Conservation (phyloP, 73 alveolate genomes). For the Breviolum minutum region DNA sequence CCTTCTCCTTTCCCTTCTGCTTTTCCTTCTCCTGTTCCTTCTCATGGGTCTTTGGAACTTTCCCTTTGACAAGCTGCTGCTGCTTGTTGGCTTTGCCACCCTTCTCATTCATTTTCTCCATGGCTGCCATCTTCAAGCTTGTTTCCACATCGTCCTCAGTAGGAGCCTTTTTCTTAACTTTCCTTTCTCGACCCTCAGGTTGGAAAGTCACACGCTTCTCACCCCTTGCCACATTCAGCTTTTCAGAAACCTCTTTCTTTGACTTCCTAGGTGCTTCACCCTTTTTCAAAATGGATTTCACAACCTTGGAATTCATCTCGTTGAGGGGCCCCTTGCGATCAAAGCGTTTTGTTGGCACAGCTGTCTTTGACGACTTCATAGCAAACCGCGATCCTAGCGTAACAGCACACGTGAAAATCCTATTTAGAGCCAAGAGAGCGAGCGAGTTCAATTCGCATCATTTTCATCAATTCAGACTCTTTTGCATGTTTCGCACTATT, state of each 20-base stretch:
- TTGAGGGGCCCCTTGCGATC: background rate
- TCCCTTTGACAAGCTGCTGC: too few relatives aligned
- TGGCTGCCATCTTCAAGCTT: background rate
- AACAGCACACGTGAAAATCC: background rate
- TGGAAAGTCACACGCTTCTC: background rate
- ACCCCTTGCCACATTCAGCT: background rate
- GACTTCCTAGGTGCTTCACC: background rate
- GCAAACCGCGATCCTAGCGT: background rate
- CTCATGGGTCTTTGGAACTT: background rate
- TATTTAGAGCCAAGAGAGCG: background rate
- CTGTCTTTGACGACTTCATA: background rate
- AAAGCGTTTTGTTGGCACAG: background rate
- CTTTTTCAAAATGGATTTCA: background rate
- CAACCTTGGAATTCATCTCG: background rate
- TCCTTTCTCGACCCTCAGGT: background rate
- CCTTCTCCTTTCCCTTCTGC: background rate
- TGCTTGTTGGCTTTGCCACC: too few relatives aligned
- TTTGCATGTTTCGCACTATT: too few relatives aligned
- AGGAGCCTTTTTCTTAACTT: background rate
- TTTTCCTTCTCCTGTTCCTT: background rate
- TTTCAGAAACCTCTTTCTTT: background rate
- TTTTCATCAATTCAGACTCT: background rate
- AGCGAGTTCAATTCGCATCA: background rate
- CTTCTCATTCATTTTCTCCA: background rate
- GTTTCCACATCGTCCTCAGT: background rate